Evolutionary conservation across 2,329 filamentous ascomycete species (phyloP), one percentile per base, ranked within the genome.

Genomic region (Fusarium hainanense): DNA sequence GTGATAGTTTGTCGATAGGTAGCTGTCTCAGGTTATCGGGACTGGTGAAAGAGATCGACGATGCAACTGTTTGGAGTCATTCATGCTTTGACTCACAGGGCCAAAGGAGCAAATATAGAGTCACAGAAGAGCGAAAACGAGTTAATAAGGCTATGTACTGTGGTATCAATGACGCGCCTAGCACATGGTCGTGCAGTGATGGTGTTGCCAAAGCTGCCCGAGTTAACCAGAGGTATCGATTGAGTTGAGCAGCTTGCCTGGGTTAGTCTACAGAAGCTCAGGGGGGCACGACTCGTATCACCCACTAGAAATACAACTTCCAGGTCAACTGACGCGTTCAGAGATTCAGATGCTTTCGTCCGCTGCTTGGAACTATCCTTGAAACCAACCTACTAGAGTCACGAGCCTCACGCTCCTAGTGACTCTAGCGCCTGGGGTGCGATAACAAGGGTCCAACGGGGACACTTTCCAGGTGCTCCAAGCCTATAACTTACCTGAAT

Each of bases 281-380:
- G 34, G 63, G 64, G 46, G 56, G 51, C 44, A 48, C 66, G 66
- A 64, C 63, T 66, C 56, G 46, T 50, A 64, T 56, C 58, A 34
- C 54, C 54, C 68, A 70, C 62, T 74, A 59, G 64, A 51, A 67
- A 54, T 60, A 44, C 60, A 58, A 69, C 61, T 47, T 55, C 46
- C 44, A 25, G 67, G 69, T 75, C 73, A 75, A 75, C 64, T 75
- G 73, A 75, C 72, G 69, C 63, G 44, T 54, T 25, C 13, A 32
- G 43, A 67, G 56, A 70, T 37, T 43, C 61, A 63, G 51, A 44
- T 58, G 61, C 25, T 64, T 63, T 48, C 32, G 59, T 32, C 43
- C 43, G 63, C 54, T 48, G 43, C 57, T 63, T 30, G 58, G 41
- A 61, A 68, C 64, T 50, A 68, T 55, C 67, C 69, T 69, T 67